phyloP scores from a whole-genome alignment of 306 rosid genomes.

The Abrus pulchellus region DNA sequence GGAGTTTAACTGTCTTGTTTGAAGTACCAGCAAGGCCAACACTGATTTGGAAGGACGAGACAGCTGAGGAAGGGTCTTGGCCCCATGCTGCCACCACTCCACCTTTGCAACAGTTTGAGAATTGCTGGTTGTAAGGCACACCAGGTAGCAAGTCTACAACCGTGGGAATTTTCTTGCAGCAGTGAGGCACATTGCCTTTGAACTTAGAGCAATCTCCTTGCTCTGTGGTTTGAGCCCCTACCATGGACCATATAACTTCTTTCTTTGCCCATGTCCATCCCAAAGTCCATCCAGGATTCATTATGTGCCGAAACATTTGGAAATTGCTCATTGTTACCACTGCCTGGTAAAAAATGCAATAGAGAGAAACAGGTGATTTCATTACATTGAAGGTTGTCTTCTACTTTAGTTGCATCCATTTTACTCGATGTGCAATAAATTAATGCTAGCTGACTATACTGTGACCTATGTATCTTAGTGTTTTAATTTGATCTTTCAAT shows the following conservation, averaged over 20 bases:
- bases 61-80: conserved; percentile 79
- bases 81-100: conserved; percentile 97
- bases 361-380: conserved; percentile 4
- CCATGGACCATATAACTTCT: conserved; percentile 91
- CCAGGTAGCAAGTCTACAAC: conserved; percentile 94
- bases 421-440: background rate
- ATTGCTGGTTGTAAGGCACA: conserved; percentile 95
- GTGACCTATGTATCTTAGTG: conserved; percentile 15
- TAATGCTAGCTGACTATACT: background rate
- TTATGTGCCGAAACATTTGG: conserved; percentile 88
- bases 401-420: too few species aligned
- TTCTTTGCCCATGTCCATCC: conserved; percentile 95
- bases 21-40: conserved; percentile 87
- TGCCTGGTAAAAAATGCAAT: conserved; percentile 58
- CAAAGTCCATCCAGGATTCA: conserved; percentile 91
- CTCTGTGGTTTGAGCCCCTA: conserved; percentile 87
- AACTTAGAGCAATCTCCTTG: conserved; percentile 98
- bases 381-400: conserved; percentile 4
- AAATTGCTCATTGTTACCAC: conserved; percentile 82
- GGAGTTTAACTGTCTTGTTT: conserved; percentile 88
- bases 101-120: conserved; percentile 90
- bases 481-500: background rate
- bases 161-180: conserved; percentile 89
- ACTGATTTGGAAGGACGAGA: conserved; percentile 88
- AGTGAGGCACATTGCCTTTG: conserved; percentile 88